Evolutionary conservation across 768 basidiomycete species (phyloP), one percentile per base, ranked within the genome.

Genomic region (Pleurotus sapidus): DNA sequence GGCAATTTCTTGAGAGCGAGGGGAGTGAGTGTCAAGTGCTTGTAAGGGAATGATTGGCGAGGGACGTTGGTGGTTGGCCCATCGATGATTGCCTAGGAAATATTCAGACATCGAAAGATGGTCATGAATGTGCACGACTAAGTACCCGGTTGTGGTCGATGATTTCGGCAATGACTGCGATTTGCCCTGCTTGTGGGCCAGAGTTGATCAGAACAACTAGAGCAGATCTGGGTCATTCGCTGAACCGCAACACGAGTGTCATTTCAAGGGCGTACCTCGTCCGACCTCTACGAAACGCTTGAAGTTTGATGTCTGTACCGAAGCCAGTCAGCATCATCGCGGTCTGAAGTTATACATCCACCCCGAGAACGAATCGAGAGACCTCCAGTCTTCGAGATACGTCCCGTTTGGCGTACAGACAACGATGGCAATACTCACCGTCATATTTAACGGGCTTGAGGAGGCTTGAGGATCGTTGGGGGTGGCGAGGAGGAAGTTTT

Each of bases 231-330:
- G 55, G 25, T 15, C 45, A 46, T 17, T 47, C 53, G 39, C 5
- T 37, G n/a, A 7, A 6, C 39, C 20, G 25, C 49, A 53, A 9
- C 18, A 14, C 65, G 11, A 8, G 9, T 3, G 43, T 18, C 1
- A 0, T 8, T 3, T 9, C 46, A 18, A 23, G 18, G 27, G n/a
- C 82, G 59, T 65, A 93, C 91, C 91, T 70, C 96, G 92, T 70
- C 96, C 96, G 72, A 98, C 94, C 86, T 99, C 91, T 70, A 98
- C 95, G 77, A 96, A 98, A 61, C 93, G 92, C 77, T 89, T 88
- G 84, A 98, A 98, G 72, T 87, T 93, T 68, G 92, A 95, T 54
- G 38, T 38, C 38, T 54, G 20, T 39, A 38, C 15, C n/a, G 34
- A 17, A 23, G 12, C 39, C 11, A 30, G 39, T 54, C 34, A 54